Evolutionary conservation across 805 yeast genomes (phyloP).

Genomic region (Naumovozyma dairenensis): DNA sequence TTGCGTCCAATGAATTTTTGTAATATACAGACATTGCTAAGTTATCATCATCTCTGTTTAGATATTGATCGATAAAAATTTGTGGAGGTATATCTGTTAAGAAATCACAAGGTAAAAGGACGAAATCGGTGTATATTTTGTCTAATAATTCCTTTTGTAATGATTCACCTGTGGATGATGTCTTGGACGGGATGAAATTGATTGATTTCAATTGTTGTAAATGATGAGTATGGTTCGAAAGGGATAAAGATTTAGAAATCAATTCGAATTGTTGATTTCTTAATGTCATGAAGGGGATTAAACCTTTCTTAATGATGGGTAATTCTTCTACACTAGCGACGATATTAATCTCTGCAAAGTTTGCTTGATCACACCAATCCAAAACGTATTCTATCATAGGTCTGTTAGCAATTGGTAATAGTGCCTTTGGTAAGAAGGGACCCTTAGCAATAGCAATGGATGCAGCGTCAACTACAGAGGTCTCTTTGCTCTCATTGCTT

Average conservation of each 20-base stretch:
- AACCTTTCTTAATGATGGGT: constrained; percentile 38
- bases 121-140: constrained; percentile 43
- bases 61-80: constrained; percentile 70
- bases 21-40: constrained; percentile 72
- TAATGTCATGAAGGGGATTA: constrained; percentile 37
- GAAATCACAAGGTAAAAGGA: constrained; percentile 89
- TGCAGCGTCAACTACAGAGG: constrained; percentile 18
- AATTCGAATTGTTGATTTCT: constrained; percentile 30
- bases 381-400: constrained; percentile 83
- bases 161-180: constrained; percentile 54
- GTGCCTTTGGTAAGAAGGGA: constrained; percentile 53
- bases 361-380: constrained; percentile 88
- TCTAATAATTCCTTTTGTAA: constrained; percentile 39
- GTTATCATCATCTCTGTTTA: constrained; percentile 59
- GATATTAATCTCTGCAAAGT: constrained; percentile 59
- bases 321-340: constrained; percentile 43
- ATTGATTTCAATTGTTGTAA: constrained; percentile 30
- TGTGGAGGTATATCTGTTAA: constrained; percentile 89
- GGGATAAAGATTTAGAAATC: constrained; percentile 15
- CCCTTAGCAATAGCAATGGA: constrained; percentile 19
- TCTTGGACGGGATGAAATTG: constrained; percentile 35
- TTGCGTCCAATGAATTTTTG: constrained; percentile 60
- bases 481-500: background rate
- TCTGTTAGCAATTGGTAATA: constrained; percentile 79
- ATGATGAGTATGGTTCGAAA: constrained; percentile 21